A percentile compares a stretch with the other conserved stretches of the same genome.
These are phyloP conservation scores for Arthromyces matolae DNA, from an alignment of 768 basidiomycete genomes.

Conservation along the genomic window DNA sequence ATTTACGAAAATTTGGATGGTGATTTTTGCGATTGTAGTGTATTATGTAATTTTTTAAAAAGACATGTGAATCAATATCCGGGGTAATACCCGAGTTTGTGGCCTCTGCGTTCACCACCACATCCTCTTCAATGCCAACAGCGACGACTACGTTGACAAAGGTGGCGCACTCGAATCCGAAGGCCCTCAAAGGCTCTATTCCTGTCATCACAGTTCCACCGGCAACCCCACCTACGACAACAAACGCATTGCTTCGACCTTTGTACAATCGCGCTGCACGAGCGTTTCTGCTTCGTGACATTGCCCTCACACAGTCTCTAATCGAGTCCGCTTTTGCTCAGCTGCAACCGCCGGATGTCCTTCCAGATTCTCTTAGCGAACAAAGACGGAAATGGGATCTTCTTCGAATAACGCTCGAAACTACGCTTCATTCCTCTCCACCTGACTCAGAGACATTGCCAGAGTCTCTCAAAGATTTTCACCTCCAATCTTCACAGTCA, in stretches of 20 bases:
- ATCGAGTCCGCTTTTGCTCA: slow-evolving; percentile 66
- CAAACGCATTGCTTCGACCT: slow-evolving; percentile 55
- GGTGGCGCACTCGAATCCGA: slow-evolving; percentile 21
- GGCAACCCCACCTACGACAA: slow-evolving; percentile 24
- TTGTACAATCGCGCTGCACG: slow-evolving; percentile 75
- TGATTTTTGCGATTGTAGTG: not conserved
- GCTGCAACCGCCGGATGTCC: slow-evolving; percentile 37
- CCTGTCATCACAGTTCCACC: slow-evolving; percentile 10
- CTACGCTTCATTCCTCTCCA: slow-evolving; percentile 63
- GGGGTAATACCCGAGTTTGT: not conserved
- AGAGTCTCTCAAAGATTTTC: slow-evolving; percentile 44
- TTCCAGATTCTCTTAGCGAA: slow-evolving; percentile 41
- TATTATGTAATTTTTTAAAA: not conserved
- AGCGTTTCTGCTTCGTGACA: slow-evolving; percentile 74
- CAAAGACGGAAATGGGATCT: slow-evolving; percentile 84
- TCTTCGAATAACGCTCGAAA: slow-evolving; percentile 78
- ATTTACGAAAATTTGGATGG: not conserved
- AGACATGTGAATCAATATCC: slow-evolving; percentile 19
- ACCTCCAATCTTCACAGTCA: slow-evolving; percentile 55
- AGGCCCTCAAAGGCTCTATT: slow-evolving; percentile 34
- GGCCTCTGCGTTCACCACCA: not conserved
- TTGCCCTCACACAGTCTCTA: slow-evolving; percentile 61
- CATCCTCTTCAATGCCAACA: slow-evolving; percentile 41
- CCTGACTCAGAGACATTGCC: slow-evolving; percentile 46
- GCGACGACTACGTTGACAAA: slow-evolving; percentile 41